phyloP scores from a whole-genome alignment of 1,139 yeast genomes.

The Sugiyamaella novakii region DNA sequence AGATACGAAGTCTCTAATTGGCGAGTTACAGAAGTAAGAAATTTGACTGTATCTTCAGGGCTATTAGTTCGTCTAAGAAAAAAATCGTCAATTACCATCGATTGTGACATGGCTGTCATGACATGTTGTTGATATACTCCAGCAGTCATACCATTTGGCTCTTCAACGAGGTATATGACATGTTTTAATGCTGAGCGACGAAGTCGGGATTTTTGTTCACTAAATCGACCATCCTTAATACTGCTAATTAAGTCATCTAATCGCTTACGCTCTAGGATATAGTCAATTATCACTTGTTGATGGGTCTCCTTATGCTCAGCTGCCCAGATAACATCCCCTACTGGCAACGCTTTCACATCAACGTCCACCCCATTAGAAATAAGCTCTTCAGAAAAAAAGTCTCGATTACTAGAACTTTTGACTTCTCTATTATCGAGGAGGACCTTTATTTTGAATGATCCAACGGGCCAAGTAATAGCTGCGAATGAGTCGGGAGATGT shows the following conservation, averaged over 20 bases:
- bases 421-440: conserved; percentile 84
- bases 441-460: conserved; percentile 59
- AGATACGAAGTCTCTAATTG: conserved; percentile 45
- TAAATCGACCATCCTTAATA: conserved; percentile 80
- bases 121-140: conserved; percentile 61
- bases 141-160: conserved; percentile 48
- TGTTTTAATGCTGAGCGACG: conserved; percentile 66
- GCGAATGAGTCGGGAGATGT: conserved; percentile 10
- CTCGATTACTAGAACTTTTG: conserved; percentile 34
- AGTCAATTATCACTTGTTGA: conserved; percentile 70
- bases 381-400: conserved; percentile 52
- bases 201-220: conserved; percentile 80
- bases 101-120: conserved; percentile 74
- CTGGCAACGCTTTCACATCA: conserved; percentile 61
- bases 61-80: conserved; percentile 67
- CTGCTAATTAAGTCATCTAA: conserved; percentile 82
- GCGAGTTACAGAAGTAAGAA: conserved; percentile 60
- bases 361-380: conserved; percentile 52
- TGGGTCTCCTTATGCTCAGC: conserved; percentile 65
- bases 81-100: conserved; percentile 67
- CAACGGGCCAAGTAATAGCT: conserved; percentile 51
- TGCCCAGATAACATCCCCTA: conserved; percentile 91
- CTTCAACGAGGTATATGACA: conserved; percentile 83
- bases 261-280: conserved; percentile 84
- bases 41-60: conserved; percentile 73